Percentiles rank a stretch among this genome's conserved stretches.
Evolutionary conservation across 1,284 basidiomycete species (phyloP).

Genomic region (Ustanciosporium gigantosporum): DNA sequence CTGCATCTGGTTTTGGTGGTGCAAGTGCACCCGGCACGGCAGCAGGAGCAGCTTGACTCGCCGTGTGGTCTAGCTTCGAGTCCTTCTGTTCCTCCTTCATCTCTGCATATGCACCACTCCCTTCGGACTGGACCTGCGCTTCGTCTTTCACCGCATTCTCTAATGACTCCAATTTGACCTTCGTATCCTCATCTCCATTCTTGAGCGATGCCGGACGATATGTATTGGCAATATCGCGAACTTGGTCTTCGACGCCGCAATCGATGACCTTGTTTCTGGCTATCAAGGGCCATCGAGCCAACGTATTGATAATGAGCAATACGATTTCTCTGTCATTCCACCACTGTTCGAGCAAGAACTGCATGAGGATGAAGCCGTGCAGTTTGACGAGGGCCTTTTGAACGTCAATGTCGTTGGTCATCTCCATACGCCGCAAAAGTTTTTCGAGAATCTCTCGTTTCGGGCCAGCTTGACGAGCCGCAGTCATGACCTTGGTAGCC

Average conservation of each 20-base stretch:
- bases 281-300: constrained; percentile 74
- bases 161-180: neutral
- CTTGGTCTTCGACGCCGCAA: constrained; percentile 64
- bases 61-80: neutral
- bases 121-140: neutral
- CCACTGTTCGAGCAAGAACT: constrained; percentile 81
- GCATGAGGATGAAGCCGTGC: constrained; percentile 91
- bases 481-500: constrained; percentile 86
- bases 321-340: constrained; percentile 74
- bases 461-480: constrained; percentile 80
- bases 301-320: constrained; percentile 65
- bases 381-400: constrained; percentile 86
- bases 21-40: neutral
- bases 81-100: neutral
- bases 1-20: constrained; percentile 2
- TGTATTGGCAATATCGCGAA: constrained; percentile 28
- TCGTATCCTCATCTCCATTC: constrained; percentile 65
- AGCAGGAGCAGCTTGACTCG: neutral
- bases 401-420: constrained; percentile 79
- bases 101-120: neutral
- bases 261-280: constrained; percentile 87
- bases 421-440: constrained; percentile 83
- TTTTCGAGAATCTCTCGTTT: constrained; percentile 82
- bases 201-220: constrained; percentile 12
- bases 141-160: neutral